Base-by-base conservation (phyloP, 108 stramenopile genomes). In the Skeletonema tropicum region DNA sequence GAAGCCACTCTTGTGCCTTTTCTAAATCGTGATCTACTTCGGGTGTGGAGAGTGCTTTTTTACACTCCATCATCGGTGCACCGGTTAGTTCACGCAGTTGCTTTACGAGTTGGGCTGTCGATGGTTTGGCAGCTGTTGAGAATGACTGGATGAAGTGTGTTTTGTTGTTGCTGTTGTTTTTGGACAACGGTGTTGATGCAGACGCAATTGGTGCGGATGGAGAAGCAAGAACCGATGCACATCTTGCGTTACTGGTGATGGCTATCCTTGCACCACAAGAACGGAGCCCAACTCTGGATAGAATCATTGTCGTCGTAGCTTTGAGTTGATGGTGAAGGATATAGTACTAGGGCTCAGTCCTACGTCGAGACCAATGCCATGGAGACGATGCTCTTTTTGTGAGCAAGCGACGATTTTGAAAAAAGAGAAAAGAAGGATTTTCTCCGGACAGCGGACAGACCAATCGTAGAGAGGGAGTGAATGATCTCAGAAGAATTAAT, bases 61-160 rank as follows among this genome's bases (percentile, higher is more conserved):
- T 91, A 79, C 93, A 94, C 65, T 94, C 93, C 80, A 91, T 90
- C 83, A 94, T 91, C 8, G 93, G 93, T 15, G 93, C 93, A 10
- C 93, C 93, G 21, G 93, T 89, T 21, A 65, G 29, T 25, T 70
- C 60, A 36, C 93, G 86, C 15, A 94, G 75, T 66, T 89, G 83
- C 70, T 92, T 90, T 6, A 94, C 75, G 4, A 77, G 70, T 7
- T 38, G 61, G 42, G 71, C 71, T 12, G 48, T 63, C 12, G 61
- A 52, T 12, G 68, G 29, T 36, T 36, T 33, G 14, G 61, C 23
- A 2, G 52, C 52, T 10, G 52, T 55, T 55, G 52, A 55, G 23
- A 55, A 55, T 55, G 49, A 25, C 49, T 52, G 49, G 49, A 21
- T 52, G 21, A 9, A 23, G 49, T 62, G 32, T 1, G 4, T 39